Percentiles rank a stretch among this genome's conserved stretches.
Evolutionary conservation across 257 asterid genomes (phyloP).

Genomic region (Voacanga thouarsii): DNA sequence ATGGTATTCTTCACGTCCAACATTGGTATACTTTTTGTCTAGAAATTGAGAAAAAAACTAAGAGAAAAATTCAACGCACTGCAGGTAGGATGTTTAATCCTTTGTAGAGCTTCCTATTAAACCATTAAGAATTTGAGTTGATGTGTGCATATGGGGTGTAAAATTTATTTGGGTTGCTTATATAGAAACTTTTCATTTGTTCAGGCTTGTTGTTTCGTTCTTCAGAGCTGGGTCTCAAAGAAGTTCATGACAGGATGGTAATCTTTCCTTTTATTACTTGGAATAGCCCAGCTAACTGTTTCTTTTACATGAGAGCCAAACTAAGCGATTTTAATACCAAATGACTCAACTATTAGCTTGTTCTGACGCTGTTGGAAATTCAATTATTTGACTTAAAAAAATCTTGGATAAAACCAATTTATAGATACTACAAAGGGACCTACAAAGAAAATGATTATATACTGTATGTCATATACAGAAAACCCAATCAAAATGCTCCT

Average conservation of each 20-base stretch:
- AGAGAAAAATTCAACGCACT: neutral
- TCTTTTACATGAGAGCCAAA: neutral
- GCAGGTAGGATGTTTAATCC: neutral
- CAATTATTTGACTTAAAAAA: neutral
- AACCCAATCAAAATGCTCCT: neutral
- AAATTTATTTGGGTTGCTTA: neutral
- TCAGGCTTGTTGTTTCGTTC: slow-evolving; percentile 89
- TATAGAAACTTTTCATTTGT: slow-evolving; percentile 12
- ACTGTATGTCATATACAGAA: neutral
- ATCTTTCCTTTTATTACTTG: slow-evolving; percentile 12
- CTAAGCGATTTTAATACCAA: neutral
- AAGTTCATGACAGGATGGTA: slow-evolving; percentile 99
- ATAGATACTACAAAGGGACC: neutral
- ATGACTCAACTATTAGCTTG: neutral
- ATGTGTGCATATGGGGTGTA: neutral
- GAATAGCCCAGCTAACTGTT: neutral
- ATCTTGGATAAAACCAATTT: neutral
- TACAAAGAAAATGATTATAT: neutral
- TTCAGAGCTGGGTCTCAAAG: slow-evolving; percentile 89
- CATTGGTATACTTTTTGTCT: neutral
- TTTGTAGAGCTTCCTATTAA: neutral
- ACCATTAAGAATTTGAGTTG: neutral
- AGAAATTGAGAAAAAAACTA: neutral
- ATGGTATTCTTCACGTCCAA: neutral
- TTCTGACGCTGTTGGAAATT: neutral